phyloP scores from a whole-genome alignment of 225 moss, liverwort and hornwort species.

The Sphagnum contortum region DNA sequence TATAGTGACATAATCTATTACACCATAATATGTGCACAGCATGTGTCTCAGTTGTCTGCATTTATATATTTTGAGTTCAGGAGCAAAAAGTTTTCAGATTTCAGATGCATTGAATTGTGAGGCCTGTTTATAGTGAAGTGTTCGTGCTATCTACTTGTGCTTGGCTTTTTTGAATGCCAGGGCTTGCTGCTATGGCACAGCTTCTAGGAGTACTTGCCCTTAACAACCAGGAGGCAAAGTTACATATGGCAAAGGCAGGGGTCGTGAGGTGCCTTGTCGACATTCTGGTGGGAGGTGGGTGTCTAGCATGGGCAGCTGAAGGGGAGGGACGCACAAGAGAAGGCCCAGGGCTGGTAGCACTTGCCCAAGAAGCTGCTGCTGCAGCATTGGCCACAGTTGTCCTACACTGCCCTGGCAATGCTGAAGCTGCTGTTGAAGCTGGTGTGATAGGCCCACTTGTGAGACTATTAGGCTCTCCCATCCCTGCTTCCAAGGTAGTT shows the following conservation, averaged over 20 bases:
- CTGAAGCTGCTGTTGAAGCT: constrained; percentile 35
- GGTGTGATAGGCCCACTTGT: constrained; percentile 54
- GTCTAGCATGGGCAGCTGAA: constrained; percentile 14
- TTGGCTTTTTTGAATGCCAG: constrained; percentile 3
- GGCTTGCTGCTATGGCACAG: constrained; percentile 67
- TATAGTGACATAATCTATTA: no score
- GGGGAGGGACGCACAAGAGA: constrained; percentile 9
- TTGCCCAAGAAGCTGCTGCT: constrained; percentile 60
- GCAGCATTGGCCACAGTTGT: constrained; percentile 50
- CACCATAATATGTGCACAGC: no score
- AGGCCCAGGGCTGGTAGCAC: constrained; percentile 17
- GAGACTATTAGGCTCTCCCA: constrained; percentile 21
- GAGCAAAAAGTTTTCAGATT: no score
- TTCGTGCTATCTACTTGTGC: no score
- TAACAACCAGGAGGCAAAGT: constrained; percentile 39
- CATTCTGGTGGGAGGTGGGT: constrained; percentile 31
- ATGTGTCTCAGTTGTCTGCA: no score
- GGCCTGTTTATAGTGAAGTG: no score
- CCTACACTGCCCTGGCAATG: constrained; percentile 45
- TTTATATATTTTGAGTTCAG: no score
- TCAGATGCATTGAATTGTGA: no score
- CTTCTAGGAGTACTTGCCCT: constrained; percentile 55
- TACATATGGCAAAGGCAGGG: constrained; percentile 49
- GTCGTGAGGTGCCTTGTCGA: constrained; percentile 52
- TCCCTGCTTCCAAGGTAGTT: neutral